Percentiles rank a stretch among this genome's conserved stretches.
These are phyloP conservation scores for Xerocomus spinulosus DNA, from an alignment of 768 basidiomycete genomes.

Conservation along the genomic window DNA sequence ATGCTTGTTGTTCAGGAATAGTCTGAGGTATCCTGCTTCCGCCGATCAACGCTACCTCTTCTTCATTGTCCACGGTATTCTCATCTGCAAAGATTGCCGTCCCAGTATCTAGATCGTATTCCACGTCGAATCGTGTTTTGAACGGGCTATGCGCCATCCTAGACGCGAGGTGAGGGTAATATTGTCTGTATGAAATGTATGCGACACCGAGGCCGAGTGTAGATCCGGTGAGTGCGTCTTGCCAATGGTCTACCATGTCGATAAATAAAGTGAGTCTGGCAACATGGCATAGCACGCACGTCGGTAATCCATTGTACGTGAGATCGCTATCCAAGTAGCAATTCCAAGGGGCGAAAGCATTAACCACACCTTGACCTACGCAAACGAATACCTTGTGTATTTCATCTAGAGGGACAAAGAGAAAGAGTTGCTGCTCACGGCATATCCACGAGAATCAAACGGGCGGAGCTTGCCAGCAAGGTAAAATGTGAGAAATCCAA, in stretches of 20 bases:
- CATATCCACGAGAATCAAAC: conserved; percentile 75
- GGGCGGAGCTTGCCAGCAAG: conserved; percentile 87
- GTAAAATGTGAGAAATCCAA: conserved; percentile 87
- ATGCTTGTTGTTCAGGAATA: neutral
- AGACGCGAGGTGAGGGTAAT: conserved; percentile 65
- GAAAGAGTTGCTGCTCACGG: conserved; percentile 37
- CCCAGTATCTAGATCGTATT: neutral
- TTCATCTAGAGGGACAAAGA: neutral
- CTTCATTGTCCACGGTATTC: conserved; percentile 14
- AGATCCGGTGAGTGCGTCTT: conserved; percentile 80
- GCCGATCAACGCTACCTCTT: conserved; percentile 14
- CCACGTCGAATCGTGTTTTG: conserved; percentile 52
- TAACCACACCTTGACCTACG: conserved; percentile 78
- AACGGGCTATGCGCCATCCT: conserved; percentile 61
- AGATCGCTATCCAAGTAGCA: conserved; percentile 70
- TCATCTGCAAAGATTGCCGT: conserved; percentile 4
- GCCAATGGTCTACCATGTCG: conserved; percentile 72
- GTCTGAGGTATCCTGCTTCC: conserved; percentile 12
- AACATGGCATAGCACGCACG: conserved; percentile 44
- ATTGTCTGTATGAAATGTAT: conserved; percentile 77
- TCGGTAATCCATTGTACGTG: conserved; percentile 90
- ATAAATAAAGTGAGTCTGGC: neutral
- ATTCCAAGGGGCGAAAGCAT: conserved; percentile 67
- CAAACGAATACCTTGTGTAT: neutral
- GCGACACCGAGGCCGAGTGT: conserved; percentile 67